Conservation (phyloP, 1,284 basidiomycete genomes). For the Inonotus hispidus region DNA sequence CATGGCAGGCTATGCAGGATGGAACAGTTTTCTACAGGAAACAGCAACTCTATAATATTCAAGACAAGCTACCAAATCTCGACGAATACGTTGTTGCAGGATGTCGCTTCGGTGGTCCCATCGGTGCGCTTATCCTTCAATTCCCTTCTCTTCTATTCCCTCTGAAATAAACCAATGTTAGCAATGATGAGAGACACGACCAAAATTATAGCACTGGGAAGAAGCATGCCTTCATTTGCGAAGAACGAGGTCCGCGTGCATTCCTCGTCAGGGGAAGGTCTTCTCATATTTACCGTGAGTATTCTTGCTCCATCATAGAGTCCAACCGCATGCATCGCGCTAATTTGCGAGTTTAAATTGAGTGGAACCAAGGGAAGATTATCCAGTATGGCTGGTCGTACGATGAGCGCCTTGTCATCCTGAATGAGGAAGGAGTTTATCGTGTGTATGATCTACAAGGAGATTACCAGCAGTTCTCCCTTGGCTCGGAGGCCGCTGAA, state of each 20-base stretch:
- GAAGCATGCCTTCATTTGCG: constrained; percentile 51
- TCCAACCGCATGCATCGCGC: constrained; percentile 21
- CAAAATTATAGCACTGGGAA: constrained; percentile 74
- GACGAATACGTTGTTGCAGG: constrained; percentile 79
- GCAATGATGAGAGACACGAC: constrained; percentile 85
- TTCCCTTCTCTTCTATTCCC: neutral
- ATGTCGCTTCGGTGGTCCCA: constrained; percentile 82
- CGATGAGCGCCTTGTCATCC: constrained; percentile 75
- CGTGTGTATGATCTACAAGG: constrained; percentile 86
- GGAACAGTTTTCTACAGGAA: constrained; percentile 75
- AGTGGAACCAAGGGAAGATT: constrained; percentile 85
- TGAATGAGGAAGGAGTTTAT: constrained; percentile 92
- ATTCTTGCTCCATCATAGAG: constrained; percentile 12
- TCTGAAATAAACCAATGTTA: constrained; percentile 26
- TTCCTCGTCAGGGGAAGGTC: constrained; percentile 65
- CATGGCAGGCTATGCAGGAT: constrained; percentile 79
- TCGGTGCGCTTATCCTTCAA: constrained; percentile 51
- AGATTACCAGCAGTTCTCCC: constrained; percentile 78
- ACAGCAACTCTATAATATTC: constrained; percentile 80
- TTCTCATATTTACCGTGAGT: constrained; percentile 56
- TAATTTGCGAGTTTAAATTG: constrained; percentile 24
- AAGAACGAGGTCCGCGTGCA: constrained; percentile 77
- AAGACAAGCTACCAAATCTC: constrained; percentile 76
- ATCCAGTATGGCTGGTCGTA: constrained; percentile 79
- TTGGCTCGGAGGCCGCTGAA: constrained; percentile 83